Base-by-base conservation (phyloP, 208 protist genomes). In the Wallacemonas sp. region DNA sequence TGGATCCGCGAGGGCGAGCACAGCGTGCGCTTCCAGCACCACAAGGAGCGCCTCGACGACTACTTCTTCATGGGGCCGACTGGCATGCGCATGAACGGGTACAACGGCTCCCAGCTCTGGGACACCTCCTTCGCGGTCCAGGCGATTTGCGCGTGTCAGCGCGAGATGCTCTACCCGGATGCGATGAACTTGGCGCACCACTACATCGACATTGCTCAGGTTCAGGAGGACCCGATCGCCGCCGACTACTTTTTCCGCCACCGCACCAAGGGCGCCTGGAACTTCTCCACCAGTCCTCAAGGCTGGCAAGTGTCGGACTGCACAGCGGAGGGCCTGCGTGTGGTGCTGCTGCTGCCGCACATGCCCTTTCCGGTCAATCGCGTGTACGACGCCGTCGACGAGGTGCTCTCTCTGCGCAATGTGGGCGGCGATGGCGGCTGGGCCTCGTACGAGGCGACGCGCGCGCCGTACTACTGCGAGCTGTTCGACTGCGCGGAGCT, bases 21-120 rank as follows among this genome's bases (percentile, higher is more conserved):
- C 29, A 94, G 84, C 54, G 74, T 79, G 28, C 81, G 87, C 32
- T 97, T 96, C 67, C 69, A 90, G 66, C 77, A 79, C 65, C 97
- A 99, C 80, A 39, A 81, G 38, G 66, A 95, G 29, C 86, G 97
- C 46, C 45, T 99, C 14, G 59, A 78, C 18, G 98, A 99, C 82
- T 99, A 99, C 84, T 76, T 99, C 22, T 99, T 95, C 92, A 84
- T 98, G 65, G 76, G 78, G 18, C 67, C 85, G 16, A 91, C 96
- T 25, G 98, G 98, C 46, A 97, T 99, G 94, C 92, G 96, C 49
- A 99, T 99, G 97, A 94, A 95, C 63, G 98, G 98, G 31, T 99
- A 99, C 79, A 99, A 99, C 81, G 98, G 98, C 2, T 98, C 92
- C 28, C 98, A 99, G 85, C 82, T 99, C 41, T 99, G 98, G 98